Evolutionary conservation across 441 rosid species (phyloP), one percentile per base, ranked within the genome.

Genomic region (Adansonia madagascariensis): DNA sequence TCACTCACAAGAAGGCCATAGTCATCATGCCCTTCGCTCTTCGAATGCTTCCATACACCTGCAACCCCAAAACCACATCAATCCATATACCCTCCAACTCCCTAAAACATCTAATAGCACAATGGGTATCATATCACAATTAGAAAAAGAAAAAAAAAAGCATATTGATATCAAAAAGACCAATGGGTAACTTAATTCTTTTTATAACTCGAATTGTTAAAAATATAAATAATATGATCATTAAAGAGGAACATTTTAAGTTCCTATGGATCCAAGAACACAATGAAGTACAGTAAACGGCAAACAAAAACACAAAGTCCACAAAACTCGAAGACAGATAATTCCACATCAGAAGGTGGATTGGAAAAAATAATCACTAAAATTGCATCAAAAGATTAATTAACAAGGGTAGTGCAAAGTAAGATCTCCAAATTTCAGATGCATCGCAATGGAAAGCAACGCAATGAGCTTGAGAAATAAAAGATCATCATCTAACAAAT

Each of bases 1-100:
- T 95, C 97, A 74, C 92, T 89, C 55, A 95, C 99, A 67, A 95
- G 97, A 89, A 95, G 99, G 43, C 99, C 99, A 79, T 90, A 89
- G 71, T 95, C 99, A 59, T 94, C 97, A 84, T 95, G 98, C 27
- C 98, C 97, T 80, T 92, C 94, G 22, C 99, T 95, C 89, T 94
- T 95, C 17, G 91, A 73, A 71, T 87, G 97, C 82, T 88, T 92
- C 99, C 99, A 95, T 14, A 88, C 88, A 87, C 99, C 99, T 95
- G 81, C 8, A 81, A 82, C 20, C 72, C 50, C 73, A 53, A 72
- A 22, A 24, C 27, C 65, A 75, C 56, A 59, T 64, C 78, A 79
- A 53, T 9, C 8, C 39, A 31, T 18, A 56, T 18, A 56, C 15
- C n/a, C 11, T 39, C 18, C 39, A 56, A 56, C 75, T 56, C 65